A percentile compares a stretch with the other conserved stretches of the same genome.
Conservation (phyloP, 2,329 filamentous ascomycete species). For the Trichoderma aggressivum region DNA sequence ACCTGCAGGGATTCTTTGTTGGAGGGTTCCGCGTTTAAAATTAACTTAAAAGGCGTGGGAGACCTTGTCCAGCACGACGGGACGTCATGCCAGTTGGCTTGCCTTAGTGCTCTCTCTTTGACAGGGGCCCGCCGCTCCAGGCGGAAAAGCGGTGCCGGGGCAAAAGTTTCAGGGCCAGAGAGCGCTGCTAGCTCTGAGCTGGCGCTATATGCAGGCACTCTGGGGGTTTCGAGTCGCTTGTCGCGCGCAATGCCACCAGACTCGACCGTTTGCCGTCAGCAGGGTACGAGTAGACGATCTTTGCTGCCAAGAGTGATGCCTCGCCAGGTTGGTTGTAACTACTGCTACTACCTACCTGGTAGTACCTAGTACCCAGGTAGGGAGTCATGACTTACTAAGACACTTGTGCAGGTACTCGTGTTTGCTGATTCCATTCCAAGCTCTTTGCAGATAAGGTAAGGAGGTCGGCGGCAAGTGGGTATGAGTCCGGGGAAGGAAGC, state of each 20-base stretch:
- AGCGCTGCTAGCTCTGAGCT: not conserved
- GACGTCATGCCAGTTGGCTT: slow-evolving; percentile 16
- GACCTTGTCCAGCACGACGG: not conserved
- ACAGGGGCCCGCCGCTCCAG: not conserved
- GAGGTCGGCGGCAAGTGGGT: slow-evolving; percentile 9
- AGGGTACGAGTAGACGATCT: not conserved
- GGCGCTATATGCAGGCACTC: not conserved
- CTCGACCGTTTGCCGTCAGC: not conserved
- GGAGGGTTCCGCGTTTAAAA: not conserved
- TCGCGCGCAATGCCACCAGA: not conserved
- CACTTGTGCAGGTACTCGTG: not conserved
- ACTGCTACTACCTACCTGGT: no score
- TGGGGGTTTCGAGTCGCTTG: slow-evolving; percentile 1
- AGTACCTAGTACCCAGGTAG: no score
- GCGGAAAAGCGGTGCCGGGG: slow-evolving; percentile 3
- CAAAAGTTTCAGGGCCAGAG: not conserved
- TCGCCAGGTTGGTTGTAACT: not conserved
- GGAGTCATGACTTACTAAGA: no score
- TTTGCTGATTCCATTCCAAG: not conserved
- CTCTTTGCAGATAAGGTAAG: slow-evolving; percentile 6
- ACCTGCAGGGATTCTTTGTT: not conserved
- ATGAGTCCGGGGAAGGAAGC: slow-evolving; percentile 14
- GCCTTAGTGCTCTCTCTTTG: slow-evolving; percentile 7
- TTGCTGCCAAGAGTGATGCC: not conserved
- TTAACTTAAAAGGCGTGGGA: slow-evolving; percentile 2